phyloP scores from a whole-genome alignment of 805 yeast genomes.

The Sugiyamaella boreocaroliniensis region DNA sequence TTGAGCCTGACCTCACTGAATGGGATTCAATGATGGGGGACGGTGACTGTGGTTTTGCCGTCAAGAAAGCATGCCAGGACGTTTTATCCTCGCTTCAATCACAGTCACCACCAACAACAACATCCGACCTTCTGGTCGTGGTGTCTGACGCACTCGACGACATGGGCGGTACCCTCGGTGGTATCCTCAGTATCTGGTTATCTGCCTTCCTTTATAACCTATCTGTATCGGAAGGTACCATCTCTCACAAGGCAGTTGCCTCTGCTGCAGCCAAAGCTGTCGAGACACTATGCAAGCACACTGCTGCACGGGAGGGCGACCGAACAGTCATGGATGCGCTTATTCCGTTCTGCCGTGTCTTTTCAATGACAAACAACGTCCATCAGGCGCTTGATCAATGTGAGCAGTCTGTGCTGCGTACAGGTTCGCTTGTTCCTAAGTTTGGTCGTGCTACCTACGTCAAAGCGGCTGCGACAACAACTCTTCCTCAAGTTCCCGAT shows the following conservation, averaged over 20 bases:
- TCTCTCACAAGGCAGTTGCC: neutral
- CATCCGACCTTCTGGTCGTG: neutral
- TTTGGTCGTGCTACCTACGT: conserved; percentile 95
- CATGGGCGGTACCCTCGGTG: conserved; percentile 99
- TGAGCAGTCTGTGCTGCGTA: conserved; percentile 62
- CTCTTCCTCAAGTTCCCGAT: conserved; percentile 55
- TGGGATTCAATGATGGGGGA: conserved; percentile 9
- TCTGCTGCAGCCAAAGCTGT: conserved; percentile 43
- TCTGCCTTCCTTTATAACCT: conserved; percentile 40
- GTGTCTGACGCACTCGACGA: conserved; percentile 5
- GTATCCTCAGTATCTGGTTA: conserved; percentile 76
- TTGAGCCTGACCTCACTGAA: conserved; percentile 5
- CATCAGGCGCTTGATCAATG: conserved; percentile 56
- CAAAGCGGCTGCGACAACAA: conserved; percentile 43
- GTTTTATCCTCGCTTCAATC: neutral
- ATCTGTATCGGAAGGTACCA: neutral
- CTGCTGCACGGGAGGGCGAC: conserved; percentile 84
- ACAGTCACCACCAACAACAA: neutral
- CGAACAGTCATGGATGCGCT: conserved; percentile 72
- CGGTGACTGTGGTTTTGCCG: conserved; percentile 8
- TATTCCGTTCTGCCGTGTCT: conserved; percentile 30
- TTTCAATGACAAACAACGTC: conserved; percentile 51
- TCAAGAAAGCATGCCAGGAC: conserved; percentile 2
- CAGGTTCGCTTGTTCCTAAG: conserved; percentile 68
- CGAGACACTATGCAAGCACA: conserved; percentile 71